Evolutionary conservation across 148 eudicot genomes (phyloP).

Genomic region (Bassia scoparia): DNA sequence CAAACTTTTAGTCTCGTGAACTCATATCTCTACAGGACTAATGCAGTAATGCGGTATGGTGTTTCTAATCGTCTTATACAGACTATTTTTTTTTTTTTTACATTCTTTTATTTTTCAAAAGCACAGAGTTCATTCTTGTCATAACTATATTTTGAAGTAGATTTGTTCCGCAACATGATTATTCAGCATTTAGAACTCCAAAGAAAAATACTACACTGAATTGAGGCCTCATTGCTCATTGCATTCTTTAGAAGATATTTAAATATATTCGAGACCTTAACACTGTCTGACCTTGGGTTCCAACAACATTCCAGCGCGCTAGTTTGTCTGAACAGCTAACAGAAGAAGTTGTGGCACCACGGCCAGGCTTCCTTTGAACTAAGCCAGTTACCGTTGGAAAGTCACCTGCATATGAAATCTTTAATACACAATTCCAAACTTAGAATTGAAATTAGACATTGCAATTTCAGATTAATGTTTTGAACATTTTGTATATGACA

Average conservation of each 20-base stretch:
- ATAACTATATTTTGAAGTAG: not conserved
- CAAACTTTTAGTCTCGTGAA: not conserved
- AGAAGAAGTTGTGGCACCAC: conserved; percentile 85
- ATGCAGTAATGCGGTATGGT: too few relatives aligned
- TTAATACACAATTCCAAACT: not conserved
- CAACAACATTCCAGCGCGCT: conserved; percentile 93
- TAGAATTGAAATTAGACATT: not conserved
- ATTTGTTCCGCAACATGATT: not conserved
- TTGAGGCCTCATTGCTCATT: not conserved
- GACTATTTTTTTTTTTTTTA: not conserved
- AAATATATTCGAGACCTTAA: not conserved
- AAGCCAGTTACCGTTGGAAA: conserved; percentile 38
- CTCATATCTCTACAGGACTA: not conserved
- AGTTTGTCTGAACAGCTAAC: conserved; percentile 98
- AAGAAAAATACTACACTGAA: not conserved
- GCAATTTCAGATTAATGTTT: too few relatives aligned
- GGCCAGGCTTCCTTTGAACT: conserved; percentile 96
- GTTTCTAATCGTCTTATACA: not conserved
- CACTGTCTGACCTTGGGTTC: conserved; percentile 67
- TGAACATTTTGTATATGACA: too few relatives aligned
- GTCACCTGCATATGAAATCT: conserved; percentile 32
- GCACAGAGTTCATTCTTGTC: not conserved
- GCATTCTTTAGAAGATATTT: not conserved
- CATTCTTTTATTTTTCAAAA: not conserved
- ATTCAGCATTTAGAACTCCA: not conserved